Evolutionary conservation across 257 asterid genomes (phyloP), one percentile per base, ranked within the genome.

Genomic region (Solanum arcanum): DNA sequence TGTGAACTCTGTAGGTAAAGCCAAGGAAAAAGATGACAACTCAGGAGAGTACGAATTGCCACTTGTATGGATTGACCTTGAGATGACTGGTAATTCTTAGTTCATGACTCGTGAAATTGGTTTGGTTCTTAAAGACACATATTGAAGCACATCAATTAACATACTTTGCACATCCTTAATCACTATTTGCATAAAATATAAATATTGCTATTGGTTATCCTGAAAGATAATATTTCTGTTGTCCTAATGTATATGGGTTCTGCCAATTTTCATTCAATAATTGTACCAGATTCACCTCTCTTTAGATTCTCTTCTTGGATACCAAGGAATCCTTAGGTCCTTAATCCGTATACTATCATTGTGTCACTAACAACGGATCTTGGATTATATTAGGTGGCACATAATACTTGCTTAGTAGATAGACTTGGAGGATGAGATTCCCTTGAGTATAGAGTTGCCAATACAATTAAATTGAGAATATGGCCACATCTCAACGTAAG

Each of bases 41-140:
- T 77, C 89, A 59, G 94, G 86, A 86, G 92, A 89, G 83, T 95
- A 87, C 93, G 94, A 68, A 91, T 89, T 94, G 94, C 99, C 99
- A 72, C 98, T 97, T 64, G 98, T 95, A 87, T 97, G 98, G 99
- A 92, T 97, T 89, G 99, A 95, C 92, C 94, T 97, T 90, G 99
- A 97, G 90, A 97, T 97, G 99, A 95, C 98, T 59, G 99, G 99
- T 93, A 86, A 85, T 49, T n/a, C 21, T 72, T 72, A 46, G 21
- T 33, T 62, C n/a, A 49, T 12, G 59, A 33, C 69, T 18, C n/a
- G 41, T 41, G 42, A 49, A 47, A 27, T 47, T 80, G 84, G 15
- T 29, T n/a, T 46, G 42, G 68, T 80, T 80, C 66, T 47, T 80
- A 80, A 80, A 80, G 68, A 46, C 23, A 25, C 60, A 29, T 77